Evolutionary conservation across 306 rosid genomes (phyloP).

Genomic region (Malus orientalis): DNA sequence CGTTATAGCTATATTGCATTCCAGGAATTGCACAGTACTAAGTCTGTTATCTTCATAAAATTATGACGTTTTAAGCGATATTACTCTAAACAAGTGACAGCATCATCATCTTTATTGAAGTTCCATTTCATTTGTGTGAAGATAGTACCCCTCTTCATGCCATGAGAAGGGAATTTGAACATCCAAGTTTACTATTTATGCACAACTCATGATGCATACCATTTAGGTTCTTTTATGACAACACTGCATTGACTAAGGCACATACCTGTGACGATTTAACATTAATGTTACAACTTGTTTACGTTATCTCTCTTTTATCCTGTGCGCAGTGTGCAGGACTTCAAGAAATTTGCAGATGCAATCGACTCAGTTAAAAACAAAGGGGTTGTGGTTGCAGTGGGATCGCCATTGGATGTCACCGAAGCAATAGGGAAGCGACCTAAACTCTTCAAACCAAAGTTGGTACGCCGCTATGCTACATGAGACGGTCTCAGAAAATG

Average conservation of each 20-base stretch:
- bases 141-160: no score
- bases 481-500: no score
- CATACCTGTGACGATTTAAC: background rate
- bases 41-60: no score
- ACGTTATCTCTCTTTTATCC: no score
- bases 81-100: no score
- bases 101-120: no score
- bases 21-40: background rate
- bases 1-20: background rate
- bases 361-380: conserved; percentile 68
- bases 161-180: no score
- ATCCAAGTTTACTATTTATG: background rate
- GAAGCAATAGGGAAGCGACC: no score
- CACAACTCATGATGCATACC: background rate
- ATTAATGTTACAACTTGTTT: background rate
- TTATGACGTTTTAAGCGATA: no score
- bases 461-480: no score
- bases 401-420: conserved; percentile 30
- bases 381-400: conserved; percentile 92
- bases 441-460: no score
- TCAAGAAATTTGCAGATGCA: conserved; percentile 59
- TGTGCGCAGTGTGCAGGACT: conserved; percentile 65
- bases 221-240: background rate
- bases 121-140: no score
- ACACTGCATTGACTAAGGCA: background rate